Evolutionary conservation across 805 yeast species (phyloP).

Genomic region (Metschnikowia rubicola): DNA sequence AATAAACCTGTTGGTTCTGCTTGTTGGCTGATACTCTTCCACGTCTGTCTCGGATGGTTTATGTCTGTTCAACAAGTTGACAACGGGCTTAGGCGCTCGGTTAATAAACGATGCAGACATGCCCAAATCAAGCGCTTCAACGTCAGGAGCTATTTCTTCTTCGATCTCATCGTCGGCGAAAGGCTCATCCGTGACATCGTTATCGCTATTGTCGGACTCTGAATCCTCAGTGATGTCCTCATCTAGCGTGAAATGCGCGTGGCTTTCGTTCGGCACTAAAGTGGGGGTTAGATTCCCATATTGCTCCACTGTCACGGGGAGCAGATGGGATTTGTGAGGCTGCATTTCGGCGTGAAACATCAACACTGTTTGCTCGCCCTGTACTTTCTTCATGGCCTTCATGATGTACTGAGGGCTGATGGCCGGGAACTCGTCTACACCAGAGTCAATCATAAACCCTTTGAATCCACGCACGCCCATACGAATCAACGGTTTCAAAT

Average conservation of each 20-base stretch:
- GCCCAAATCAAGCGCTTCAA: slow-evolving; percentile 34
- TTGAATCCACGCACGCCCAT: slow-evolving; percentile 94
- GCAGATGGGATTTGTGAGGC: slow-evolving; percentile 25
- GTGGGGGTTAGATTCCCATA: slow-evolving; percentile 23
- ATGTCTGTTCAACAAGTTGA: slow-evolving; percentile 25
- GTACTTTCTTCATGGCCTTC: slow-evolving; percentile 60
- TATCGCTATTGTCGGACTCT: slow-evolving; percentile 9
- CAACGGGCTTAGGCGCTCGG: slow-evolving; percentile 39
- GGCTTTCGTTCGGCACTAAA: slow-evolving; percentile 22
- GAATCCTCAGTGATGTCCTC: slow-evolving; percentile 14
- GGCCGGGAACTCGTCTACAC: slow-evolving; percentile 95
- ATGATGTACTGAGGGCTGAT: slow-evolving; percentile 62
- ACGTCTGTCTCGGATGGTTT: slow-evolving; percentile 22
- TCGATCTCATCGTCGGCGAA: neutral
- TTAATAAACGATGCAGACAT: slow-evolving; percentile 39
- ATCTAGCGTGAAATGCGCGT: slow-evolving; percentile 18
- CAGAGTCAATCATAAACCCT: slow-evolving; percentile 87
- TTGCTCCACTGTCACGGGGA: slow-evolving; percentile 24
- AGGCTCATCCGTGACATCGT: slow-evolving; percentile 5
- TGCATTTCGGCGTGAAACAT: slow-evolving; percentile 96
- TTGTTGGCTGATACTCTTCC: slow-evolving; percentile 31
- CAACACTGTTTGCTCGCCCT: slow-evolving; percentile 63
- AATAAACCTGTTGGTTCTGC: slow-evolving; percentile 23
- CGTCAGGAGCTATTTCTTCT: slow-evolving; percentile 19
- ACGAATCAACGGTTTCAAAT: slow-evolving; percentile 69